Evolutionary conservation across 768 basidiomycete genomes (phyloP).

Genomic region (Agaricus subrufescens): DNA sequence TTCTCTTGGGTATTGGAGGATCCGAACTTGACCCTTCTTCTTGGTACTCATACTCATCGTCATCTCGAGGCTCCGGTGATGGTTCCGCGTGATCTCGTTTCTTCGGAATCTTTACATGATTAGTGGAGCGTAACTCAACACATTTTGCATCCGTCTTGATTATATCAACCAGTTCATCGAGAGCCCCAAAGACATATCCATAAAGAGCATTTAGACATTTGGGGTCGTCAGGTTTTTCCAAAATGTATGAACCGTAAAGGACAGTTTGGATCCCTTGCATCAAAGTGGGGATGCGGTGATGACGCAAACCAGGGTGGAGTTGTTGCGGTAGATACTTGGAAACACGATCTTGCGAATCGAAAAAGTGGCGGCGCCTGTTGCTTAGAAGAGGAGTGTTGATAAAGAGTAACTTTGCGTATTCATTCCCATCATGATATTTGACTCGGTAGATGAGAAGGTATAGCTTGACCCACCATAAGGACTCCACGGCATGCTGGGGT

Average conservation of each 20-base stretch:
- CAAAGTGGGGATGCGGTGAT: neutral
- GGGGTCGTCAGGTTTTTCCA: neutral
- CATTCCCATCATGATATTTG: neutral
- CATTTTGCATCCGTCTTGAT: neutral
- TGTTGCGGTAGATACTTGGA: neutral
- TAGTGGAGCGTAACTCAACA: neutral
- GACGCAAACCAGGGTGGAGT: neutral
- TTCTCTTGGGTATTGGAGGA: too few species aligned
- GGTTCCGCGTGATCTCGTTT: neutral
- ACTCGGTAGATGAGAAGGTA: neutral
- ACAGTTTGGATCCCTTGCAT: neutral
- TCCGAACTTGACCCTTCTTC: neutral
- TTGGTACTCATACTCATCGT: neutral
- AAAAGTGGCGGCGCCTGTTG: neutral
- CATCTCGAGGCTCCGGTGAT: neutral
- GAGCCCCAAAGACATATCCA: neutral
- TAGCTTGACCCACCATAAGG: slow-evolving; percentile 4
- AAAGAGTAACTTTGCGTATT: neutral
- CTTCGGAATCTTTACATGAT: neutral
- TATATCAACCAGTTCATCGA: neutral
- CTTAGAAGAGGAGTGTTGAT: neutral
- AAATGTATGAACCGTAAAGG: neutral
- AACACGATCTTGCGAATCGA: neutral
- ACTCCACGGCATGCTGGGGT: slow-evolving; percentile 8
- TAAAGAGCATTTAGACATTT: neutral